These are phyloP conservation scores for Trichoderma cornu-damae DNA, from an alignment of 2,329 filamentous ascomycete genomes.

Conservation along the genomic window DNA sequence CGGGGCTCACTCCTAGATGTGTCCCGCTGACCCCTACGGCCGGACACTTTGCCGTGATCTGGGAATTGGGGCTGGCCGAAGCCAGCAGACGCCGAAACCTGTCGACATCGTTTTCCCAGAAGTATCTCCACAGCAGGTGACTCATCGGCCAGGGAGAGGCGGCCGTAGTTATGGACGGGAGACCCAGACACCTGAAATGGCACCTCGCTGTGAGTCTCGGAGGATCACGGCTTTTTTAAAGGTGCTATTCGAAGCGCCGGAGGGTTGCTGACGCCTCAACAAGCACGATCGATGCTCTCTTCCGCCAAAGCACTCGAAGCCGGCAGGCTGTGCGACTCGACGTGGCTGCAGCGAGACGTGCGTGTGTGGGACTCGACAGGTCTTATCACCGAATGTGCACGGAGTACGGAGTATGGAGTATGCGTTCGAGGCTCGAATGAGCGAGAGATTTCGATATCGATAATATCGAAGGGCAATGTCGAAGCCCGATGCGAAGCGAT, in stretches of 20 bases:
- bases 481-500: not conserved
- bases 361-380: slow-evolving; percentile 3
- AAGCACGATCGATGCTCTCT: not conserved
- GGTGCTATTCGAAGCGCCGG: slow-evolving; percentile 47
- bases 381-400: slow-evolving; percentile 1
- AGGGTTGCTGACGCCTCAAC: slow-evolving; percentile 20
- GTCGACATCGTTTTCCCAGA: slow-evolving; percentile 96
- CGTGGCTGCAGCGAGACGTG: not conserved
- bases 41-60: slow-evolving; percentile 51
- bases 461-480: not conserved
- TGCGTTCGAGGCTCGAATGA: not conserved
- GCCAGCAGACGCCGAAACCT: slow-evolving; percentile 84
- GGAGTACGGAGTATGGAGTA: too few species aligned
- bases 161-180: not conserved
- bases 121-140: slow-evolving; percentile 93
- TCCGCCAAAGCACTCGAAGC: not conserved
- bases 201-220: slow-evolving; percentile 85
- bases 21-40: slow-evolving; percentile 36
- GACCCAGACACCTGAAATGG: slow-evolving; percentile 51
- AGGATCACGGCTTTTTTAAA: slow-evolving; percentile 91
- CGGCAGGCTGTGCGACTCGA: slow-evolving; percentile 5
- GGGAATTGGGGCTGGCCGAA: slow-evolving; percentile 57
- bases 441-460: not conserved
- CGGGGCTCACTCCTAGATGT: slow-evolving; percentile 36
- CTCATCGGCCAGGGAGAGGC: slow-evolving; percentile 62